phyloP scores from a whole-genome alignment of 1,139 yeast species.

The Debaryomyces robertsiae region DNA sequence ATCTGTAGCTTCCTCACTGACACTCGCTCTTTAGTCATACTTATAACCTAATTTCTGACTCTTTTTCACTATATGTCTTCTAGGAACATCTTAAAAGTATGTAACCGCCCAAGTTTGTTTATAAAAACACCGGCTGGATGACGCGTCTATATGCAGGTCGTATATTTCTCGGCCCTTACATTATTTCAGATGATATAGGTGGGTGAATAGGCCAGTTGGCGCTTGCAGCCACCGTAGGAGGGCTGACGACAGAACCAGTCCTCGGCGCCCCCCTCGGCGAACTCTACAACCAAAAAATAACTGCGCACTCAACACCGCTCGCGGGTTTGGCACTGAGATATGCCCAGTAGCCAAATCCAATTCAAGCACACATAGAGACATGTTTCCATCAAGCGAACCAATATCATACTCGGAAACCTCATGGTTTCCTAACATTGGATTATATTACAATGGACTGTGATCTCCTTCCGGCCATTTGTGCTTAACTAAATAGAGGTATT shows the following conservation, averaged over 20 bases:
- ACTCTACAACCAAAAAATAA: no score
- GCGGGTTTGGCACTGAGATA: no score
- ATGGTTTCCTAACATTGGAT: slow-evolving; percentile 30
- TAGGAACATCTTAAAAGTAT: not conserved
- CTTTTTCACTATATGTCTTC: not conserved
- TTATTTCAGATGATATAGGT: not conserved
- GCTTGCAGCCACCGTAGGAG: no score
- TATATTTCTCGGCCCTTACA: not conserved
- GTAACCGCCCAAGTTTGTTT: not conserved
- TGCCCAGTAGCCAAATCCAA: no score
- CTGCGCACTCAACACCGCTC: no score
- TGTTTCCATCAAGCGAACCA: slow-evolving; percentile 56
- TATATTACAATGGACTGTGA: slow-evolving; percentile 37
- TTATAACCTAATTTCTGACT: not conserved
- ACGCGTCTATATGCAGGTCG: not conserved
- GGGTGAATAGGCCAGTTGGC: no score
- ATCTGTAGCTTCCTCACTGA: not conserved
- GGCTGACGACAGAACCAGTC: no score
- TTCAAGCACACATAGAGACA: no score
- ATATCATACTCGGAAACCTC: slow-evolving; percentile 8
- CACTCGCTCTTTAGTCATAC: not conserved
- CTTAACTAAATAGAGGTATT: slow-evolving; percentile 44
- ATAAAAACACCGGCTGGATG: not conserved
- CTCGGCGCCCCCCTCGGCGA: no score
- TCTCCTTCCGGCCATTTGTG: slow-evolving; percentile 59